A percentile compares a stretch with the other conserved stretches of the same genome.
Conservation (phyloP, 2,329 filamentous ascomycete genomes). For the Ophiostoma australiae region DNA sequence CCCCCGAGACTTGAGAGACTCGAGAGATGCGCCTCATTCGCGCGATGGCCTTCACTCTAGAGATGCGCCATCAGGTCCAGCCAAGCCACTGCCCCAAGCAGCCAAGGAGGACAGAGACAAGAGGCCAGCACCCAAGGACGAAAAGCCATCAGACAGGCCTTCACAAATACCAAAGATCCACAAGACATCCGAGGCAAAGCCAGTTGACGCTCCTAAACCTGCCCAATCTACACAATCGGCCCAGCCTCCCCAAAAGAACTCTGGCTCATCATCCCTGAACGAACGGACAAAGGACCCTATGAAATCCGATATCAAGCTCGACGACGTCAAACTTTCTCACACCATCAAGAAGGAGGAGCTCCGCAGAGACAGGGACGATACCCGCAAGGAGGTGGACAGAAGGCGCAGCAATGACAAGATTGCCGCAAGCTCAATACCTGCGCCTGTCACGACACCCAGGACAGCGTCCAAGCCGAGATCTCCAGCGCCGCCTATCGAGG, state of each 20-base stretch:
- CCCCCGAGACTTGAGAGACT: not conserved
- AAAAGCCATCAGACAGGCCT: not conserved
- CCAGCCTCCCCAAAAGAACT: not conserved
- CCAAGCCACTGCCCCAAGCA: not conserved
- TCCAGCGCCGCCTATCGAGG: not conserved
- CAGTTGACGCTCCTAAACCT: not conserved
- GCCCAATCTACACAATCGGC: not conserved
- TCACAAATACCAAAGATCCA: slow-evolving; percentile 13
- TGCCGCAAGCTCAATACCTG: not conserved
- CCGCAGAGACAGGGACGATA: not conserved
- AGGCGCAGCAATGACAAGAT: slow-evolving; percentile 10
- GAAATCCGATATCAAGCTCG: not conserved
- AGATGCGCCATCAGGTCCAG: not conserved
- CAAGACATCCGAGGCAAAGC: slow-evolving; percentile 7
- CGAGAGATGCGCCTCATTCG: not conserved
- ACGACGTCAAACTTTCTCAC: not conserved
- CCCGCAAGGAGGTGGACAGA: not conserved
- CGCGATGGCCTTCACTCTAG: not conserved
- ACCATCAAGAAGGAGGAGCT: not conserved
- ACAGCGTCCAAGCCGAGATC: not conserved
- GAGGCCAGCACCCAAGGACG: slow-evolving; percentile 9
- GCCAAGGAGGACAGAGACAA: slow-evolving; percentile 6
- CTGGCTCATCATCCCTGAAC: not conserved
- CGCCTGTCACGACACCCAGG: not conserved
- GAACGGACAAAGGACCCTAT: not conserved